phyloP scores from a whole-genome alignment of 768 basidiomycete species.

The Hirschioporus abietinus region DNA sequence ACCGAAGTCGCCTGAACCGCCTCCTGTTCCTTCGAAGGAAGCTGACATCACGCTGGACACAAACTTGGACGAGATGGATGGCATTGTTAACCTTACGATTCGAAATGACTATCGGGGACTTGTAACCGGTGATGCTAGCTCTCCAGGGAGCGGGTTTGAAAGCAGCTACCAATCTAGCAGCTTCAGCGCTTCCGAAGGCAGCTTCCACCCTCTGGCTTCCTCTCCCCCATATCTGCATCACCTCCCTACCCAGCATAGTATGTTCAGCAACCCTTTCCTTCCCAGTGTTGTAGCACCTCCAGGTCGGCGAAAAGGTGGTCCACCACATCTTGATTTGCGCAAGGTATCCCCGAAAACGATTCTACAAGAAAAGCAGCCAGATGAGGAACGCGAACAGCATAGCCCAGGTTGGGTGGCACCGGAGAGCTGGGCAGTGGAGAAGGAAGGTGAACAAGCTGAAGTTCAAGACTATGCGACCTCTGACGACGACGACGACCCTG shows the following conservation, averaged over 20 bases:
- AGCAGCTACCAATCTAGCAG: conserved; percentile 25
- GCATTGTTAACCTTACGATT: conserved; percentile 57
- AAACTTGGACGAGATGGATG: conserved; percentile 74
- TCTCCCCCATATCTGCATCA: conserved; percentile 23
- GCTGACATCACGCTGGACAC: conserved; percentile 52
- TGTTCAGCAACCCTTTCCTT: conserved; percentile 35
- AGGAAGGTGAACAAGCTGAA: conserved; percentile 35
- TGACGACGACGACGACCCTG: conserved; percentile 27
- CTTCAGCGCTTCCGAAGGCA: conserved; percentile 22
- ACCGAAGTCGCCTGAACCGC: conserved; percentile 9
- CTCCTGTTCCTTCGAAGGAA: conserved; percentile 28
- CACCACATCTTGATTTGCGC: conserved; percentile 18
- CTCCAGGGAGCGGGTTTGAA: conserved; percentile 41
- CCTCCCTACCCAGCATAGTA: conserved; percentile 29
- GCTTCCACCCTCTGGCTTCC: conserved; percentile 20
- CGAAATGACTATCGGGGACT: conserved; percentile 11
- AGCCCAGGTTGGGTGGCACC: conserved; percentile 59
- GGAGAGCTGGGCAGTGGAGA: conserved; percentile 71
- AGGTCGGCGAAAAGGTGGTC: background rate
- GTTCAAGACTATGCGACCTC: conserved; percentile 38
- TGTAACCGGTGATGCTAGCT: conserved; percentile 27
- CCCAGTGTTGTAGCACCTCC: conserved; percentile 16
- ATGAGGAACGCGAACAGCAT: conserved; percentile 18
- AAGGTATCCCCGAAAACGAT: conserved; percentile 51
- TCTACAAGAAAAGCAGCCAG: conserved; percentile 12